A percentile compares a stretch with the other conserved stretches of the same genome.
Conservation (phyloP, 768 basidiomycete genomes). For the Hortiboletus campestris region DNA sequence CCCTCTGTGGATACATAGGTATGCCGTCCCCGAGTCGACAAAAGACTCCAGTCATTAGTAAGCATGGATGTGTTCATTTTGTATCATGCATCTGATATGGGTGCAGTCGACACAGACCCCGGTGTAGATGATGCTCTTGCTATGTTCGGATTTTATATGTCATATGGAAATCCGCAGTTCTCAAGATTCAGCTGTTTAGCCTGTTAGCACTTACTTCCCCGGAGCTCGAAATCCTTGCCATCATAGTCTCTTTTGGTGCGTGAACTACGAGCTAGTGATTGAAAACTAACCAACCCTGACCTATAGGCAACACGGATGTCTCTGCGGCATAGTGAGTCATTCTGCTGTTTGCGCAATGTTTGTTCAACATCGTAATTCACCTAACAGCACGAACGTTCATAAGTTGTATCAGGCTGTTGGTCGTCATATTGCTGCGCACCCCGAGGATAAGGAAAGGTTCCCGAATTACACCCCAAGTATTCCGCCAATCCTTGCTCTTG, state of each 20-base stretch:
- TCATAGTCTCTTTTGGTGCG: constrained; percentile 74
- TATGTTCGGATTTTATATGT: constrained; percentile 48
- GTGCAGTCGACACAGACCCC: constrained; percentile 78
- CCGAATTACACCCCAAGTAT: constrained; percentile 51
- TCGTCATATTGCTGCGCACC: constrained; percentile 53
- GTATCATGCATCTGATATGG: constrained; percentile 1
- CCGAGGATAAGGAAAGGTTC: constrained; percentile 54
- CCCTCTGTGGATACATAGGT: not conserved
- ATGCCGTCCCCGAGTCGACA: constrained; percentile 19
- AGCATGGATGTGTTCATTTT: constrained; percentile 22
- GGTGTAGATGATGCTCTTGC: constrained; percentile 83
- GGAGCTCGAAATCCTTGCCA: constrained; percentile 76
- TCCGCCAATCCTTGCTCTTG: constrained; percentile 65
- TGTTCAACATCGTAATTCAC: not conserved
- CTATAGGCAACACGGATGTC: constrained; percentile 68
- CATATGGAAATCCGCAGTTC: not conserved
- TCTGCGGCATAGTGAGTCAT: constrained; percentile 54
- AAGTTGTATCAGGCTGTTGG: constrained; percentile 72
- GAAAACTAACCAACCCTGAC: not conserved
- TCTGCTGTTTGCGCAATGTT: not conserved
- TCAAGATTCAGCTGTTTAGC: constrained; percentile 36
- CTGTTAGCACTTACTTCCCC: constrained; percentile 79
- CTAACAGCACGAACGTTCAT: constrained; percentile 62
- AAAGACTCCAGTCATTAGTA: constrained; percentile 66
- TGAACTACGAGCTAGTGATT: not conserved